Evolutionary conservation across 78 protist genomes (phyloP).

Genomic region (Dictyostelium purpureum): DNA sequence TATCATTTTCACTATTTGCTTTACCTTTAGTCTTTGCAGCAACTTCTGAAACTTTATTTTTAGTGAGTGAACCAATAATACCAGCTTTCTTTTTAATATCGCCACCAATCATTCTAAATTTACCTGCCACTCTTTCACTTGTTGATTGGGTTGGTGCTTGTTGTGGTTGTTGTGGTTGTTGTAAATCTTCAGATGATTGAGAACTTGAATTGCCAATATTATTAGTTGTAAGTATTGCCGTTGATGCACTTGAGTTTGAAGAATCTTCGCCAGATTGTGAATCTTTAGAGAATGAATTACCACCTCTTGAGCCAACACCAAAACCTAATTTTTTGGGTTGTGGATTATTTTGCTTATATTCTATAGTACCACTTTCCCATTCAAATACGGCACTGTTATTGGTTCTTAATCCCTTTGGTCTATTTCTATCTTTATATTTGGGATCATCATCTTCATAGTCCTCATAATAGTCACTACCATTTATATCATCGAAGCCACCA

Average conservation of each 20-base stretch:
- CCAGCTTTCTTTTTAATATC: conserved; percentile 64
- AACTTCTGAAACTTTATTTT: conserved; percentile 3
- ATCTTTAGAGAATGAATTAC: background rate
- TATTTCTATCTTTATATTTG: background rate
- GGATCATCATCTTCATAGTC: background rate
- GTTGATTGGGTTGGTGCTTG: background rate
- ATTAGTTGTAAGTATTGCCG: background rate
- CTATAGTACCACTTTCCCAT: conserved; percentile 18
- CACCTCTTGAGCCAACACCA: background rate
- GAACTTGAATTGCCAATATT: background rate
- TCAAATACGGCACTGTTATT: conserved; percentile 29
- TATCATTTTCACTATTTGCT: background rate
- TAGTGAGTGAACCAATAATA: conserved; percentile 32
- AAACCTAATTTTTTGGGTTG: background rate
- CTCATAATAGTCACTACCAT: background rate
- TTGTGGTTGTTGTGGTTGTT: conserved; percentile 22
- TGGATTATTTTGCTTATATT: background rate
- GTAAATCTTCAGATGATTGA: background rate
- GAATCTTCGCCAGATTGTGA: background rate
- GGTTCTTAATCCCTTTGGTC: conserved; percentile 41
- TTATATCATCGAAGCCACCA: background rate
- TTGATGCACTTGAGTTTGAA: background rate
- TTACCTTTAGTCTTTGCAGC: background rate
- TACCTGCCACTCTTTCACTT: conserved; percentile 6
- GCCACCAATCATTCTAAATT: conserved; percentile 20